Percentiles rank a stretch among this genome's conserved stretches.
Conservation (phyloP, 345 rosid species). For the Aquilaria yunnanensis region DNA sequence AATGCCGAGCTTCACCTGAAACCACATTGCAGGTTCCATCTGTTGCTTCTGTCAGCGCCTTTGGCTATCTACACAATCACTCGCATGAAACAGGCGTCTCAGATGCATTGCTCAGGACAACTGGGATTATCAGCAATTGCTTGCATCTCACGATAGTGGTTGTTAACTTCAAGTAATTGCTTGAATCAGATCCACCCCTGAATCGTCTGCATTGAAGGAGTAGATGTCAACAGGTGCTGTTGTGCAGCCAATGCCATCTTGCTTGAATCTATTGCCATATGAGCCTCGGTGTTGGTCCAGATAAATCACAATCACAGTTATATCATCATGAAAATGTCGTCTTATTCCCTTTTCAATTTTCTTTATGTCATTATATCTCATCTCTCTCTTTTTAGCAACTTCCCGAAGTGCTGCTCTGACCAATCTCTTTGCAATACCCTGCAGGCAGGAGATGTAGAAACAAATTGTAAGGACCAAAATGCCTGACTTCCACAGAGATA, state of each 20-base stretch:
- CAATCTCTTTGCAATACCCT: constrained; percentile 74
- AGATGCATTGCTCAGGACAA: too few species aligned
- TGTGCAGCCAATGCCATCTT: constrained; percentile 35
- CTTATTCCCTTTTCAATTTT: constrained; percentile 53
- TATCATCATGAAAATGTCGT: constrained; percentile 76
- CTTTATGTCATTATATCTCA: constrained; percentile 53
- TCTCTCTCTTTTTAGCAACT: constrained; percentile 73
- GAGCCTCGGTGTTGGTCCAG: constrained; percentile 53
- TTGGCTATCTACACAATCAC: too few species aligned
- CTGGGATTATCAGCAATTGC: too few species aligned
- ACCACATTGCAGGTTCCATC: too few species aligned
- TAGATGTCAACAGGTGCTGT: constrained; percentile 69
- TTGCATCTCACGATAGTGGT: too few species aligned
- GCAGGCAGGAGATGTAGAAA: background rate
- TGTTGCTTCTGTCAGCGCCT: too few species aligned
- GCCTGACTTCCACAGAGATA: background rate
- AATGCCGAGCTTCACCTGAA: too few species aligned
- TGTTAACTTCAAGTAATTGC: constrained; percentile 10
- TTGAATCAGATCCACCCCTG: constrained; percentile 26
- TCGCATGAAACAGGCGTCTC: too few species aligned
- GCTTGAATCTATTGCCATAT: constrained; percentile 17
- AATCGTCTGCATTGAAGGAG: constrained; percentile 50
- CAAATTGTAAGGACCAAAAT: background rate
- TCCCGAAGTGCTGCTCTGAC: constrained; percentile 61
- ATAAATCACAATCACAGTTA: constrained; percentile 63